Percentiles rank a stretch among this genome's conserved stretches.
Conservation (phyloP, 306 rosid genomes). For the Medicago lupulina region DNA sequence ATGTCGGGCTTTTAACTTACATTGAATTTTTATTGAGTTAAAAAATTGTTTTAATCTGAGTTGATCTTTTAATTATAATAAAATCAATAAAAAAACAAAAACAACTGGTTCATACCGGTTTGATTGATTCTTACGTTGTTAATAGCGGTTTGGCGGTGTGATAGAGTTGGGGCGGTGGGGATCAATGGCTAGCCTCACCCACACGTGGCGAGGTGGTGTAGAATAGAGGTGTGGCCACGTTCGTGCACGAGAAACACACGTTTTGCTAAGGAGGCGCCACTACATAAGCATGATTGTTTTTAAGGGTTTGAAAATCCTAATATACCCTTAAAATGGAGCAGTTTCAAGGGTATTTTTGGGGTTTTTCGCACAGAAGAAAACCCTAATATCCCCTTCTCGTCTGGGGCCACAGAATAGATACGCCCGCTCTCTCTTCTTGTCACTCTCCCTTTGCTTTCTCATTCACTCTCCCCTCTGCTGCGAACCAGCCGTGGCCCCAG, state of each 20-base stretch:
- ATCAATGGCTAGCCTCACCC: background rate
- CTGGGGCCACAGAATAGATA: background rate
- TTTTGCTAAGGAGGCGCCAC: background rate
- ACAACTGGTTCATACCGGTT: background rate
- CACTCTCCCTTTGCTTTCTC: too few species aligned
- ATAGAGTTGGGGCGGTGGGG: background rate
- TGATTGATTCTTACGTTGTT: background rate
- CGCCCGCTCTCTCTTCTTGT: background rate
- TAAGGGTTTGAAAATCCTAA: background rate
- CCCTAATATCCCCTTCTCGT: background rate
- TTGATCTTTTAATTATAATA: background rate
- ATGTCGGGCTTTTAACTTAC: background rate
- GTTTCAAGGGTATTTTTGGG: conserved; percentile 8
- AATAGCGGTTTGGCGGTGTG: background rate
- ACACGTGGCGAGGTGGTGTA: background rate
- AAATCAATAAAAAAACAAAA: background rate
- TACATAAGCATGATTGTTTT: background rate
- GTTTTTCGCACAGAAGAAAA: background rate
- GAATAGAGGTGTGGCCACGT: background rate
- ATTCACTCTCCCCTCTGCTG: background rate
- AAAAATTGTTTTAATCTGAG: background rate
- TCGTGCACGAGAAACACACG: background rate
- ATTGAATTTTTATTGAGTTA: conserved; percentile 2
- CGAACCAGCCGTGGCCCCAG: background rate
- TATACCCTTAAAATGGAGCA: conserved; percentile 3